Percentiles rank a stretch among this genome's conserved stretches.
Evolutionary conservation across 2,329 filamentous ascomycete species (phyloP).

Genomic region (Aureobasidium zeae): DNA sequence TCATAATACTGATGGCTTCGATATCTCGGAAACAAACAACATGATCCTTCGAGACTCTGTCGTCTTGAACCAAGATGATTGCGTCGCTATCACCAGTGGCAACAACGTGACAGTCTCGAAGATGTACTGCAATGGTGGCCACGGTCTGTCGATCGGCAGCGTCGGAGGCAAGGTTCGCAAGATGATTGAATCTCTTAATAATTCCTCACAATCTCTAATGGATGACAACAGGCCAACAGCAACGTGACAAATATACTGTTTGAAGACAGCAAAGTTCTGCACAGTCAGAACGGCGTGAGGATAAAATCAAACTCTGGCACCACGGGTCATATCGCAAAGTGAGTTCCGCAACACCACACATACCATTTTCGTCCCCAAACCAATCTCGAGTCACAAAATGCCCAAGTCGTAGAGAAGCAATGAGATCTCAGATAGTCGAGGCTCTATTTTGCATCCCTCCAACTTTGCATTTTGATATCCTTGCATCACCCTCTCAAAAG

Average conservation of each 20-base stretch:
- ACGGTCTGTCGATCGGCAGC: constrained; percentile 23
- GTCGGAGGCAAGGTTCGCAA: constrained; percentile 4
- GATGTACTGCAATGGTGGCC: constrained; percentile 21
- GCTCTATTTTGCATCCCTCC: no score
- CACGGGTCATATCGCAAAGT: constrained; percentile 30
- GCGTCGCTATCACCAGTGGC: constrained; percentile 25
- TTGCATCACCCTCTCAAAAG: no score
- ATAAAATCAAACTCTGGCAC: constrained; percentile 35
- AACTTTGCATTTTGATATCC: no score
- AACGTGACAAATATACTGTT: constrained; percentile 30
- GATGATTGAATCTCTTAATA: neutral
- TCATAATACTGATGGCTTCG: constrained; percentile 32
- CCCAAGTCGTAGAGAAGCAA: no score
- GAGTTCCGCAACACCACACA: no score
- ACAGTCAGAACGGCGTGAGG: constrained; percentile 30
- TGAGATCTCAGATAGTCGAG: no score
- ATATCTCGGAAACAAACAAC: constrained; percentile 26
- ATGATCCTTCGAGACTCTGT: constrained; percentile 24
- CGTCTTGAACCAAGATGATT: constrained; percentile 30
- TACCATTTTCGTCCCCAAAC: no score
- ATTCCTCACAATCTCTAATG: neutral
- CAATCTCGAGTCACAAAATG: no score
- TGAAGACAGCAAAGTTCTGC: constrained; percentile 23
- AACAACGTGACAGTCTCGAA: constrained; percentile 23
- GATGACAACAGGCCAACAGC: constrained; percentile 25